phyloP scores from a whole-genome alignment of 2,329 filamentous ascomycete genomes.

The Fusarium drepaniforme region DNA sequence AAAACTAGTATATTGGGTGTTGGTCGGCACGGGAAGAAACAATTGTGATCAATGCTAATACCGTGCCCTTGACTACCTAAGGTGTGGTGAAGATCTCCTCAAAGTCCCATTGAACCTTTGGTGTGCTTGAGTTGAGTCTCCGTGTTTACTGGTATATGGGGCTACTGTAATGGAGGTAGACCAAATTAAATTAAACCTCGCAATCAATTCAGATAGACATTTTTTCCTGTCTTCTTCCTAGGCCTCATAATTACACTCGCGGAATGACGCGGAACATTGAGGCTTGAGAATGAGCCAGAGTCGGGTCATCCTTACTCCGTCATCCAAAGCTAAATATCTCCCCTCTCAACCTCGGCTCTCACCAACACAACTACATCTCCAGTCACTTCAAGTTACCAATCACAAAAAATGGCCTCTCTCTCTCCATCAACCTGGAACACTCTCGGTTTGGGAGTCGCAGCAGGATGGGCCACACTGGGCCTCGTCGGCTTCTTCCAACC shows the following conservation, averaged over 20 bases:
- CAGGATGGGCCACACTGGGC: slow-evolving; percentile 28
- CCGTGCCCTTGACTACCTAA: too few species aligned
- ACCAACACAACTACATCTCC: background rate
- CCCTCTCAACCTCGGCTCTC: background rate
- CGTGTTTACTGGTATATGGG: too few species aligned
- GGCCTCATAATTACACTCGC: background rate
- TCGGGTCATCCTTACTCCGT: background rate
- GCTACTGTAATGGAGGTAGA: background rate
- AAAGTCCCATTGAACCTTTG: too few species aligned
- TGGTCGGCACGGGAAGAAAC: too few species aligned
- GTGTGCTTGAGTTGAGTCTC: too few species aligned
- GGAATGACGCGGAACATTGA: background rate
- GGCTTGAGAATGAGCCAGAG: background rate
- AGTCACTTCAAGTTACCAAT: too few species aligned
- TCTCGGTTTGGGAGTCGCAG: slow-evolving; percentile 34
- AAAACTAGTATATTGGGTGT: too few species aligned
- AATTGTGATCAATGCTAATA: too few species aligned
- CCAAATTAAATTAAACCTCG: background rate
- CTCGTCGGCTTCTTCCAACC: slow-evolving; percentile 17
- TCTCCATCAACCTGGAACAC: slow-evolving; percentile 31
- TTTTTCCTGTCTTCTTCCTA: background rate
- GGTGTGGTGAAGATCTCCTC: too few species aligned
- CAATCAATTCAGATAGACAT: background rate
- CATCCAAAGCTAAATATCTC: background rate
- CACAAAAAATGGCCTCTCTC: background rate